A percentile compares a stretch with the other conserved stretches of the same genome.
These are phyloP conservation scores for Murraya koenigii DNA, from an alignment of 345 rosid genomes.

Conservation along the genomic window DNA sequence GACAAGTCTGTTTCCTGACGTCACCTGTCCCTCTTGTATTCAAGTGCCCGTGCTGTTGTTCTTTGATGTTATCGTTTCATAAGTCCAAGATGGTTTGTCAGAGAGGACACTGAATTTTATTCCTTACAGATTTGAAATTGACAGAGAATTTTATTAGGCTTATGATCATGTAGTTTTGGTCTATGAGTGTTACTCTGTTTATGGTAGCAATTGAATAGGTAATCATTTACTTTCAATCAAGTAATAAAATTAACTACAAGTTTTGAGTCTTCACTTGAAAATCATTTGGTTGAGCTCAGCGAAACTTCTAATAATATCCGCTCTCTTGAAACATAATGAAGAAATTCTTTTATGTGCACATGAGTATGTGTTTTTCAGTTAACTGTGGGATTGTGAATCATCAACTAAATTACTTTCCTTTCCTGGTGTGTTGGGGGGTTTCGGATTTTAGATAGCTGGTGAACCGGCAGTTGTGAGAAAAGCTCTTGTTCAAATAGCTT, in stretches of 20 bases:
- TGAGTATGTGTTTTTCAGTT: not conserved
- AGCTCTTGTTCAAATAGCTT: slow-evolving; percentile 52
- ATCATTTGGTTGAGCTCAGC: not conserved
- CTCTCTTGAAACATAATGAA: not conserved
- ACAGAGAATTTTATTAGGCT: not conserved
- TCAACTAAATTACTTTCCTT: not conserved
- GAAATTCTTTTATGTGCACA: not conserved
- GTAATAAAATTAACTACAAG: not conserved
- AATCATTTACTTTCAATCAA: not conserved
- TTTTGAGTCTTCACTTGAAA: not conserved
- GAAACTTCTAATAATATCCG: not conserved
- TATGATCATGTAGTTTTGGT: not conserved
- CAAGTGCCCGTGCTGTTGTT: not conserved
- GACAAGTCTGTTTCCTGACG: not conserved
- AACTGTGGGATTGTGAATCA: not conserved
- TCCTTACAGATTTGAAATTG: not conserved
- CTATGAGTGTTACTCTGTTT: not conserved
- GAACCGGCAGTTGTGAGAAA: slow-evolving; percentile 47
- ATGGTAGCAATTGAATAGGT: not conserved
- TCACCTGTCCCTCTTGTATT: not conserved
- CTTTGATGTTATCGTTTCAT: not conserved
- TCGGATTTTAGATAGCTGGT: slow-evolving; percentile 47
- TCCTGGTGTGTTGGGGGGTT: not conserved
- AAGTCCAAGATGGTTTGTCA: not conserved
- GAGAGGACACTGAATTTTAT: not conserved